Evolutionary conservation across 2,329 filamentous ascomycete genomes (phyloP).

Genomic region (Beauveria sp.): DNA sequence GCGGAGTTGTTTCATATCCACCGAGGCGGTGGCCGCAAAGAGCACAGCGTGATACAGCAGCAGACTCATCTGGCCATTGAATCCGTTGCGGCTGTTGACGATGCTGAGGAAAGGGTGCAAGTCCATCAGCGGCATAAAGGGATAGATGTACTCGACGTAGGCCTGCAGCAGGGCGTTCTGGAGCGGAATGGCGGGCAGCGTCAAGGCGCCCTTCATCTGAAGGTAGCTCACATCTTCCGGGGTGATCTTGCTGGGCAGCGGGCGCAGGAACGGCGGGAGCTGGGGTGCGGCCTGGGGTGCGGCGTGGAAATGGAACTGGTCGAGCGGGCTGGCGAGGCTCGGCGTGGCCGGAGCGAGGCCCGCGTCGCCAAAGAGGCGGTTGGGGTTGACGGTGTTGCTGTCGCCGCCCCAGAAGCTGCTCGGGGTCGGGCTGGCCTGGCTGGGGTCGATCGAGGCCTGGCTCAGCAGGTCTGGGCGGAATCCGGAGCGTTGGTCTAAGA

Average conservation of each 20-base stretch:
- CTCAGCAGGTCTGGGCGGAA: slow-evolving; percentile 10
- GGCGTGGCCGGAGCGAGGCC: slow-evolving; percentile 33
- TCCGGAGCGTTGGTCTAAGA: slow-evolving; percentile 12
- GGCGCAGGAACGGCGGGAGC: slow-evolving; percentile 65
- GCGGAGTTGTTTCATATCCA: slow-evolving; percentile 69
- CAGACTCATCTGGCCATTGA: slow-evolving; percentile 67
- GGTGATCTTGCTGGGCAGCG: slow-evolving; percentile 68
- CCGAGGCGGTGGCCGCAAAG: slow-evolving; percentile 85
- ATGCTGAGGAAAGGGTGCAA: slow-evolving; percentile 51
- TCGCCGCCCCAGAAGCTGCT: slow-evolving; percentile 17
- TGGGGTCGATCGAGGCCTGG: slow-evolving; percentile 4
- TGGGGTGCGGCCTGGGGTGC: slow-evolving; percentile 28
- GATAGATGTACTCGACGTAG: slow-evolving; percentile 85
- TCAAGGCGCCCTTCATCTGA: slow-evolving; percentile 74
- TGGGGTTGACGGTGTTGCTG: slow-evolving; percentile 24
- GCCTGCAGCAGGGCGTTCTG: slow-evolving; percentile 75
- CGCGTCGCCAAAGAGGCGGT: slow-evolving; percentile 28
- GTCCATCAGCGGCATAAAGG: slow-evolving; percentile 86
- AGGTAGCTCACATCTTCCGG: slow-evolving; percentile 79
- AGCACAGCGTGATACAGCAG: slow-evolving; percentile 90
- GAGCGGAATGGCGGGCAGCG: slow-evolving; percentile 60
- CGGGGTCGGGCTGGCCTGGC: slow-evolving; percentile 10
- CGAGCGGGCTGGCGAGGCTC: slow-evolving; percentile 37
- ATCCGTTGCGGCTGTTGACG: slow-evolving; percentile 60
- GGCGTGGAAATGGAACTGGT: slow-evolving; percentile 19